Base-by-base conservation (phyloP, 2,329 filamentous ascomycete genomes). In the Aspergillus costaricaensis region DNA sequence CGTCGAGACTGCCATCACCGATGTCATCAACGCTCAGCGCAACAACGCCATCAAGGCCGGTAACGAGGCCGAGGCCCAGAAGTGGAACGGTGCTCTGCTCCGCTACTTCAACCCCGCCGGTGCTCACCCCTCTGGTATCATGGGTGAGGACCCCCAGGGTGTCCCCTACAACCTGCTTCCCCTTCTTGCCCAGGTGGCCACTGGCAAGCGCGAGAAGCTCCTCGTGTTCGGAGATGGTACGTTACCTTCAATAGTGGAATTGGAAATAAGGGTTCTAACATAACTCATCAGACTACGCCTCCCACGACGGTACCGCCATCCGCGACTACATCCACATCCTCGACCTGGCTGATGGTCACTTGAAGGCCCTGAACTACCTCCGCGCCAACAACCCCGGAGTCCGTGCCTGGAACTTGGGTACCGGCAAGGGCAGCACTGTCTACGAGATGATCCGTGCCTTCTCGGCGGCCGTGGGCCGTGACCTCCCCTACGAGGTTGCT, bases 31-130 rank as follows among this genome's bases (percentile, higher is more conserved):
- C 61, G 91, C 94, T 17, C 89, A 97, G 82, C 89, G 94, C 70
- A 90, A 86, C 77, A 93, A 92, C 70, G 83, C 88, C 59, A 85
- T 88, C 80, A 96, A 96, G 83, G 88, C 85, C 15, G 91, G 90
- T 65, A 89, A 94, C 30, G 87, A 81, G 79, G 69, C 67, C 21
- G 83, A 86, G 38, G 87, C 81, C 58, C 86, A 92, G 72, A 88
- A 92, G 72, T 98, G 91, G 91, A 98, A 98, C 78, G 95, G 86
- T 59, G 95, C 94, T 44, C 83, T 98, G 67, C 84, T 99, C 70
- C 88, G 95, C 70, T 99, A 99, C 83, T 99, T 99, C 84, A 99
- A 99, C 85, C 95, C 95, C 30, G 92, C 91, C 60, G 95, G 95
- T 71, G 90, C 92, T 59, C 95, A 99, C 79, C 95, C 96, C 51